phyloP scores from a whole-genome alignment of 140 eudicot genomes.

The Flaveria floridana region DNA sequence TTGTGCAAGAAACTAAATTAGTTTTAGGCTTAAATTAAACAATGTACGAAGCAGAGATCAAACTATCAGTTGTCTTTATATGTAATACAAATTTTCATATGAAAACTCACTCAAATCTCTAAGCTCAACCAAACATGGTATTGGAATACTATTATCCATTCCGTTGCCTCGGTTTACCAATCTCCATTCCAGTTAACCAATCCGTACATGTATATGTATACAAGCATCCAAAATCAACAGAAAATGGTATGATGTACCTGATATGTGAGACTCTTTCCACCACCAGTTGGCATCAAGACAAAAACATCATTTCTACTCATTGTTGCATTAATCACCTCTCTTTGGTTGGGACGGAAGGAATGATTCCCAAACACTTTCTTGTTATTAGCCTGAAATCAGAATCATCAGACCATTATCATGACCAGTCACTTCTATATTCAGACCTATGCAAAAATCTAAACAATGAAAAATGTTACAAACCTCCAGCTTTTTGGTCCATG shows the following conservation, averaged over 20 bases:
- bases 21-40: neutral
- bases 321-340: constrained; percentile 95
- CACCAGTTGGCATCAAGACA: constrained; percentile 98
- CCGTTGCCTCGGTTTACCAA: neutral
- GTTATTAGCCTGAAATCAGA: constrained; percentile 61
- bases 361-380: constrained; percentile 85
- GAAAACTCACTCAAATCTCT: neutral
- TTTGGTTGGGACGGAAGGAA: constrained; percentile 91
- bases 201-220: neutral
- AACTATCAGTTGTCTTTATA: neutral
- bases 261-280: constrained; percentile 94
- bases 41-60: neutral
- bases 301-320: constrained; percentile 91
- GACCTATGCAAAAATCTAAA: neutral
- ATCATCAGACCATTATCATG: constrained; percentile 23
- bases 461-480: constrained; percentile 39
- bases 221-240: neutral
- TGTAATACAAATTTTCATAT: neutral
- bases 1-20: neutral
- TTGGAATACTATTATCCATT: neutral
- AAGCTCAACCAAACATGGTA: neutral
- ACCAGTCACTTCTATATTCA: constrained; percentile 9
- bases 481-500: constrained; percentile 92
- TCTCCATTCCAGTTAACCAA: neutral
- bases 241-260: constrained; percentile 54